Percentiles rank a stretch among this genome's conserved stretches.
Evolutionary conservation across 148 eudicot species (phyloP).

Genomic region (Rhododendron simsii): DNA sequence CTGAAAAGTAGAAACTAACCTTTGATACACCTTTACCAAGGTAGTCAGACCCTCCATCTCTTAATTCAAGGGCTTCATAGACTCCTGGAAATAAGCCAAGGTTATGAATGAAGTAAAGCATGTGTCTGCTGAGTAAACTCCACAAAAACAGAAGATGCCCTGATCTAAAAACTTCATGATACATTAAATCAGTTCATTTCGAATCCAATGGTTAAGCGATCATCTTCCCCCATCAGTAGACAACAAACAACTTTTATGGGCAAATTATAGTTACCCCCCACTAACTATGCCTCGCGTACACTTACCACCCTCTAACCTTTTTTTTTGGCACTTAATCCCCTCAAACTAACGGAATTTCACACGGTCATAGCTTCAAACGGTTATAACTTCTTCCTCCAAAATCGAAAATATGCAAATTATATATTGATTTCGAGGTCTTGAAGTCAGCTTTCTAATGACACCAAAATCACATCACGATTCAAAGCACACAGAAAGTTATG

Average conservation of each 20-base stretch:
- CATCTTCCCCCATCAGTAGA: not conserved
- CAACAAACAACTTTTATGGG: not conserved
- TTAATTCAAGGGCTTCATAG: constrained; percentile 90
- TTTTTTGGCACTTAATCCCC: no score
- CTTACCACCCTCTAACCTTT: no score
- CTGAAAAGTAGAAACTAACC: constrained; percentile 34
- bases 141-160: not conserved
- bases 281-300: no score
- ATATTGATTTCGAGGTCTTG: no score
- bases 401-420: no score
- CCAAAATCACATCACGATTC: no score
- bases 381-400: no score
- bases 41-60: constrained; percentile 94
- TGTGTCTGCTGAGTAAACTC: not conserved
- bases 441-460: no score
- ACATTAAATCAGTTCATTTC: not conserved
- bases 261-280: no score
- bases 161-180: not conserved
- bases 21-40: constrained; percentile 94
- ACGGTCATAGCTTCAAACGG: no score
- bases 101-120: constrained; percentile 2
- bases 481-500: no score
- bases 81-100: constrained; percentile 47
- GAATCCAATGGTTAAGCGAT: not conserved
- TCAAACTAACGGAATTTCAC: no score